phyloP scores from a whole-genome alignment of 2,329 filamentous ascomycete genomes.

The Sarocladium oryzae region DNA sequence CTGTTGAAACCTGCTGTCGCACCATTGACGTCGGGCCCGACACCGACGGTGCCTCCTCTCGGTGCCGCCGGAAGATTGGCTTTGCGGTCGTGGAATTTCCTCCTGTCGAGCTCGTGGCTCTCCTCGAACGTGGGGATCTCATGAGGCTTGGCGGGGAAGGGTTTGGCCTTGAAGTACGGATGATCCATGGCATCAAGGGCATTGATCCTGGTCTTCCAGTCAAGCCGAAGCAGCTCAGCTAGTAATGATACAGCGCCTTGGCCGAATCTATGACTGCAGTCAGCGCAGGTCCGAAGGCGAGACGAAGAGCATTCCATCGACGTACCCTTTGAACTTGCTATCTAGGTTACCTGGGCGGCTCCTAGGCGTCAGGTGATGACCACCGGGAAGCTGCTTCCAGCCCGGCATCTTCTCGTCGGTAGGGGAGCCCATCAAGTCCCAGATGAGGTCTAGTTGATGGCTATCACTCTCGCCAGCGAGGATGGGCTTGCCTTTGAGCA shows the following conservation, averaged over 20 bases:
- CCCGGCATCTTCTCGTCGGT: constrained; percentile 90
- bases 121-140: constrained; percentile 91
- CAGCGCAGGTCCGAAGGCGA: background rate
- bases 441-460: constrained; percentile 90
- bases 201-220: constrained; percentile 85
- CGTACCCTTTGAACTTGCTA: constrained; percentile 67
- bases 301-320: background rate
- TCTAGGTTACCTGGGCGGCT: constrained; percentile 58
- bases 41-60: constrained; percentile 82
- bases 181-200: constrained; percentile 91
- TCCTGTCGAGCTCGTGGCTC: constrained; percentile 91
- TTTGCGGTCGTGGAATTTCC: constrained; percentile 82
- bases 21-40: constrained; percentile 51
- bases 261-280: constrained; percentile 43
- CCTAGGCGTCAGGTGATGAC: constrained; percentile 64
- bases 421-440: constrained; percentile 83
- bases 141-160: constrained; percentile 71
- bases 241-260: constrained; percentile 71
- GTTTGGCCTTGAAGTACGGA: constrained; percentile 77
- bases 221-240: constrained; percentile 74
- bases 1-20: constrained; percentile 42
- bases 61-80: constrained; percentile 82
- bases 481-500: constrained; percentile 91
- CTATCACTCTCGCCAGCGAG: constrained; percentile 81
- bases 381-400: constrained; percentile 77